Evolutionary conservation across 768 basidiomycete species (phyloP).

Genomic region (Leucosporidium creatinivorum): DNA sequence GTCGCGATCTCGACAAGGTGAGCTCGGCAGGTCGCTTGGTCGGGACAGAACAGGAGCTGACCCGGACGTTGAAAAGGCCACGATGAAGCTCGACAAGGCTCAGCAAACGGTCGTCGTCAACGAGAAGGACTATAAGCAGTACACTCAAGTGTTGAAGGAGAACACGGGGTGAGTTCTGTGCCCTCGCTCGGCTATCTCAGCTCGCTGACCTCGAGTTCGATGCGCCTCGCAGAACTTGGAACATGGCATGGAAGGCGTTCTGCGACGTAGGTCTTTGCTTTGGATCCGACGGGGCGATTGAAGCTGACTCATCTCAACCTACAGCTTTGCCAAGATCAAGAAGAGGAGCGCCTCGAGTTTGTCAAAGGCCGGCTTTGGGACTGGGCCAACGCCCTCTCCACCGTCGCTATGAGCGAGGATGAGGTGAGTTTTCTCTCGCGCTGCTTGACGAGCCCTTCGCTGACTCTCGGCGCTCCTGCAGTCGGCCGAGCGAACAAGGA

Average conservation of each 20-base stretch:
- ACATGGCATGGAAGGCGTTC: constrained; percentile 85
- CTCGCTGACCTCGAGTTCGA: background rate
- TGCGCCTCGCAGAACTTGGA: constrained; percentile 60
- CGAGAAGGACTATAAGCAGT: constrained; percentile 86
- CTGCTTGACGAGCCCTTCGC: background rate
- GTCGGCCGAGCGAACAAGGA: constrained; percentile 85
- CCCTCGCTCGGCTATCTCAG: no score
- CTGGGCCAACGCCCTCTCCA: constrained; percentile 92
- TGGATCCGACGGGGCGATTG: background rate
- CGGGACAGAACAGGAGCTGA: background rate
- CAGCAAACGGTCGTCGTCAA: constrained; percentile 82
- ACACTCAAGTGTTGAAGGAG: constrained; percentile 67
- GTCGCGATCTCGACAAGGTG: constrained; percentile 86
- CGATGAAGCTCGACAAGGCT: constrained; percentile 75
- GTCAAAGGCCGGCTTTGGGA: constrained; percentile 93
- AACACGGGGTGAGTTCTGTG: constrained; percentile 46
- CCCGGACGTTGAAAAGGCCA: constrained; percentile 29
- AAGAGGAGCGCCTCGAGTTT: constrained; percentile 89
- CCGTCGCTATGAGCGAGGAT: constrained; percentile 89
- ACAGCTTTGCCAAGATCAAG: constrained; percentile 78
- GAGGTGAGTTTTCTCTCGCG: constrained; percentile 53
- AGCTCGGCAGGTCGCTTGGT: background rate
- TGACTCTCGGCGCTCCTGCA: constrained; percentile 39
- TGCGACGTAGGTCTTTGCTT: constrained; percentile 54
- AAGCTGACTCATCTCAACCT: background rate